These are phyloP conservation scores for Ogataea nonfermentans DNA, from an alignment of 805 yeast species.

Conservation along the genomic window DNA sequence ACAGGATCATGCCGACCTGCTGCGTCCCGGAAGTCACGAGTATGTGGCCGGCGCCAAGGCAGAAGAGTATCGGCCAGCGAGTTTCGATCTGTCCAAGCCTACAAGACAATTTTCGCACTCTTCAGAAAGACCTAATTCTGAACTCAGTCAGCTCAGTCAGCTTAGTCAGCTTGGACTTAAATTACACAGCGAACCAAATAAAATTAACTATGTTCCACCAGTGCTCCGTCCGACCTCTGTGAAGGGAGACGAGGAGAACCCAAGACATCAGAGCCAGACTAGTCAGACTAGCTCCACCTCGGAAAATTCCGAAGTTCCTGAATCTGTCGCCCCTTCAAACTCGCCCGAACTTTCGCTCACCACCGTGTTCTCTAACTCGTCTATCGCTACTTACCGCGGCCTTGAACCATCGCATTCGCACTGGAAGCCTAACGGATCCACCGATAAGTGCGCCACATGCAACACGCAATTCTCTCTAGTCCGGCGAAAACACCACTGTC, in stretches of 20 bases:
- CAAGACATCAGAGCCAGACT: slow-evolving; percentile 1
- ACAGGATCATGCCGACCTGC: slow-evolving; percentile 11
- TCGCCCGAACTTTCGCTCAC: slow-evolving; percentile 5
- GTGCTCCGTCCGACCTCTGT: slow-evolving; percentile 45
- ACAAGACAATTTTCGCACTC: slow-evolving; percentile 34
- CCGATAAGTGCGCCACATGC: slow-evolving; percentile 39
- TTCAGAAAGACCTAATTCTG: neutral
- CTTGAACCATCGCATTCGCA: slow-evolving; percentile 50
- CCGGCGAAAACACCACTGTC: slow-evolving; percentile 46
- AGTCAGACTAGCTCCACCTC: neutral
- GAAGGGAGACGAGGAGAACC: slow-evolving; percentile 5
- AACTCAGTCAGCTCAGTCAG: neutral
- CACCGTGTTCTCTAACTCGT: slow-evolving; percentile 17
- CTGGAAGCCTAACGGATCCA: slow-evolving; percentile 48
- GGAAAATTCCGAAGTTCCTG: slow-evolving; percentile 1
- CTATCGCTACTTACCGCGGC: slow-evolving; percentile 11
- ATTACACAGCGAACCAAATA: slow-evolving; percentile 40
- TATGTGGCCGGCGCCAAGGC: slow-evolving; percentile 2
- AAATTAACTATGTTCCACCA: slow-evolving; percentile 50
- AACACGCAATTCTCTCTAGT: slow-evolving; percentile 27
- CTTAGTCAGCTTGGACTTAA: slow-evolving; percentile 12
- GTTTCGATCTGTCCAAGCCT: slow-evolving; percentile 43
- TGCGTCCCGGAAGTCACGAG: neutral
- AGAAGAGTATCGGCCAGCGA: slow-evolving; percentile 42
- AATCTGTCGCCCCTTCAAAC: neutral